phyloP scores from a whole-genome alignment of 208 protist species.

The Trypanosoma caninum region DNA sequence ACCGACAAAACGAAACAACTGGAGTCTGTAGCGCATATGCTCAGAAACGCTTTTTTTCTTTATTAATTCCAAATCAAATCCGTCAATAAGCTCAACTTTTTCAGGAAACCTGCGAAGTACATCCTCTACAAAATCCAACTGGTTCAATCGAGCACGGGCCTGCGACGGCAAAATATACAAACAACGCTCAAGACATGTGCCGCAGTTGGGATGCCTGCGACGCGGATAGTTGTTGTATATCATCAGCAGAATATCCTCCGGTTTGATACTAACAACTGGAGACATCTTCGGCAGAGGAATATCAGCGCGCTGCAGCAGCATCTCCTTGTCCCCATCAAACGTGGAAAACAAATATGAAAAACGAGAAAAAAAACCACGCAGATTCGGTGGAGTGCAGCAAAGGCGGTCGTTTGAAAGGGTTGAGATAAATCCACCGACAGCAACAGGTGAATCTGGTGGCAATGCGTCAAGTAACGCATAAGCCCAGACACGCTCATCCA shows the following conservation, averaged over 20 bases:
- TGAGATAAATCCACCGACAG: constrained; percentile 11
- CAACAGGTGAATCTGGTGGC: constrained; percentile 31
- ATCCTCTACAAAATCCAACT: constrained; percentile 61
- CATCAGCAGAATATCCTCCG: constrained; percentile 70
- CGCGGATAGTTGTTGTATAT: constrained; percentile 60
- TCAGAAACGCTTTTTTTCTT: not conserved
- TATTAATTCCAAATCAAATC: constrained; percentile 16
- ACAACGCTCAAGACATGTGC: constrained; percentile 58
- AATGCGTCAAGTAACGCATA: constrained; percentile 75
- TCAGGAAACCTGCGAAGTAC: constrained; percentile 60
- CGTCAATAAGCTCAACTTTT: constrained; percentile 57
- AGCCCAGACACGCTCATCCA: constrained; percentile 68
- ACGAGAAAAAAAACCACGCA: constrained; percentile 11
- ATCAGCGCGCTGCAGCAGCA: constrained; percentile 71
- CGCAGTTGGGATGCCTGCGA: constrained; percentile 39
- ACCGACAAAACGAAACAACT: constrained; percentile 78
- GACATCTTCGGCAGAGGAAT: constrained; percentile 30
- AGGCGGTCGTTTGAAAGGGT: constrained; percentile 17
- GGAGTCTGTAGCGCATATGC: not conserved
- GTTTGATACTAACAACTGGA: constrained; percentile 24
- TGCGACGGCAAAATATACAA: constrained; percentile 35
- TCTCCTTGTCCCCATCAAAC: constrained; percentile 27
- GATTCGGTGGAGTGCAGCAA: constrained; percentile 24
- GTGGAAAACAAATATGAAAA: constrained; percentile 28
- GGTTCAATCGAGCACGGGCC: constrained; percentile 35